phyloP scores from a whole-genome alignment of 2,329 filamentous ascomycete genomes.

The Alternaria ventricosa region DNA sequence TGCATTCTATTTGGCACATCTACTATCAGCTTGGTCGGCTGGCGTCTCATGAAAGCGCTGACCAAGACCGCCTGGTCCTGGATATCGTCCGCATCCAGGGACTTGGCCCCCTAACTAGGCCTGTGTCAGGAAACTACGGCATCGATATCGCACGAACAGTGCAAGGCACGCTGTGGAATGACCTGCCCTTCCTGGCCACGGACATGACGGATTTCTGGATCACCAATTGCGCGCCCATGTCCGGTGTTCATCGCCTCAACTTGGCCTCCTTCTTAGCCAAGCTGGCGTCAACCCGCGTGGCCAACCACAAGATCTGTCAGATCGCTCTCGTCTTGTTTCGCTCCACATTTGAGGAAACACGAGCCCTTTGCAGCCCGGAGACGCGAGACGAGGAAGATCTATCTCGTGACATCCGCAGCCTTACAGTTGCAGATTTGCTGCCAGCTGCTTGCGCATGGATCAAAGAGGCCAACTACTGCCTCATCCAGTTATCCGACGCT shows the following conservation, averaged over 20 bases:
- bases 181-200: conserved; percentile 14
- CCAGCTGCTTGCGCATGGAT: neutral
- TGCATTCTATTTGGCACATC: conserved; percentile 14
- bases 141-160: conserved; percentile 17
- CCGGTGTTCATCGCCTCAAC: conserved; percentile 8
- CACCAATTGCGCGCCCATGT: conserved; percentile 10
- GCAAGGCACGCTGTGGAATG: conserved; percentile 18
- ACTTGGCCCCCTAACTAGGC: conserved; percentile 12
- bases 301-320: neutral
- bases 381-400: neutral
- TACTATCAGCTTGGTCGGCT: conserved; percentile 6
- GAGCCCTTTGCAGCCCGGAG: neutral
- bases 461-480: neutral
- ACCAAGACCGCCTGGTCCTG: conserved; percentile 14
- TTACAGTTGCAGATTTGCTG: neutral
- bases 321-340: neutral
- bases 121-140: conserved; percentile 12
- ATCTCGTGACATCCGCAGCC: neutral
- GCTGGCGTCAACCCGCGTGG: conserved; percentile 3
- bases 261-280: conserved; percentile 14
- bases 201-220: conserved; percentile 16
- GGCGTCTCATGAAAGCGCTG: conserved; percentile 4
- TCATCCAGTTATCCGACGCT: neutral
- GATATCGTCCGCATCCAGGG: conserved; percentile 15
- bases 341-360: neutral